phyloP scores from a whole-genome alignment of 1,284 basidiomycete genomes.

The Pholiota adiposa region DNA sequence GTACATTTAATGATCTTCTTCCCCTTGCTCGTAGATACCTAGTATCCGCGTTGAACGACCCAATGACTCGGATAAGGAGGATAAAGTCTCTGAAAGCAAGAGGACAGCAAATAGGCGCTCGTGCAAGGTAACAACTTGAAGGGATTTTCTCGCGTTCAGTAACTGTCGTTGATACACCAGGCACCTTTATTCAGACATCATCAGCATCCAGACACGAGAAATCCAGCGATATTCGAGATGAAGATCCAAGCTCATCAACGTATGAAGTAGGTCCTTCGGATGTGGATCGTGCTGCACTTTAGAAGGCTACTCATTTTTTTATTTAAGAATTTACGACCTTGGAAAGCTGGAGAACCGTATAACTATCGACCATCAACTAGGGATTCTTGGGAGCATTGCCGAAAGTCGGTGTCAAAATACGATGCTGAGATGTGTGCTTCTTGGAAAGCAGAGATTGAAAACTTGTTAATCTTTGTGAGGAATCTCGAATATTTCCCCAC shows the following conservation, averaged over 20 bases:
- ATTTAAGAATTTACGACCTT: neutral
- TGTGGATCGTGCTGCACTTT: no score
- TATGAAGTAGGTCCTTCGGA: neutral
- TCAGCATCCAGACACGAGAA: neutral
- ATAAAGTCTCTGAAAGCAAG: neutral
- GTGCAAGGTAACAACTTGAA: neutral
- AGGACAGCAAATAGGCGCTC: neutral
- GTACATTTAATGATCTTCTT: neutral
- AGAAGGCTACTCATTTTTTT: no score
- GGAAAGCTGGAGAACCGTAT: neutral
- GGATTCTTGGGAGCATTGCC: conserved; percentile 16
- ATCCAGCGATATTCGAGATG: neutral
- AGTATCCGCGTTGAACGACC: neutral
- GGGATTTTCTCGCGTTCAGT: no score
- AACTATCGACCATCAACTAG: neutral
- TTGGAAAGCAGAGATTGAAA: conserved; percentile 29
- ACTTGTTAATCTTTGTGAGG: conserved; percentile 28
- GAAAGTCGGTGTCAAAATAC: conserved; percentile 1
- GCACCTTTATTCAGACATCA: neutral
- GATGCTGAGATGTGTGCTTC: conserved; percentile 19
- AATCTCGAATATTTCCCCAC: neutral
- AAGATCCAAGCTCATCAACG: neutral
- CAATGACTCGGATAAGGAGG: neutral
- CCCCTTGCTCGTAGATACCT: neutral
- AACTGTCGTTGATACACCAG: no score